These are phyloP conservation scores for Chaetomiaceae sp. DNA, from an alignment of 2,329 filamentous ascomycete genomes.

Conservation along the genomic window DNA sequence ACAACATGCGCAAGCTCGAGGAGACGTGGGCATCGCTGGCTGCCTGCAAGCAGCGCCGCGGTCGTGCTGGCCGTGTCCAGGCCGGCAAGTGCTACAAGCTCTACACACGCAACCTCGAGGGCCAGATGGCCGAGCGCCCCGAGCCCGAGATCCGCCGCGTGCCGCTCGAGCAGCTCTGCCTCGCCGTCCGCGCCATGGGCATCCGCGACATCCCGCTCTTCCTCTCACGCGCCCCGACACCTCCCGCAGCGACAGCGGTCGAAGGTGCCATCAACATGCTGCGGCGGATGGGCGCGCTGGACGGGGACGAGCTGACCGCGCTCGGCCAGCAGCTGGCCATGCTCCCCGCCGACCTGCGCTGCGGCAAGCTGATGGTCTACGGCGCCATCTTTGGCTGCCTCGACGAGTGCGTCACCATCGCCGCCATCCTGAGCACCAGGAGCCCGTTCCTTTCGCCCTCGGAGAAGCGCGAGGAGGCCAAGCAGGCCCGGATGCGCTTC, in stretches of 20 bases:
- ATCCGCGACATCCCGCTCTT: conserved; percentile 77
- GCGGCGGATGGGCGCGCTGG: conserved; percentile 79
- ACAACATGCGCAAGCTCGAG: conserved; percentile 89
- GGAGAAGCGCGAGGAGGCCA: conserved; percentile 76
- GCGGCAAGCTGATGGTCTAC: conserved; percentile 92
- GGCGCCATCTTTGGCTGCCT: conserved; percentile 91
- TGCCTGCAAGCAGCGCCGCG: conserved; percentile 89
- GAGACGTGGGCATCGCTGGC: conserved; percentile 94
- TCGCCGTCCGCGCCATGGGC: conserved; percentile 94
- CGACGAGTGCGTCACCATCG: conserved; percentile 81
- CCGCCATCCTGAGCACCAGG: conserved; percentile 83
- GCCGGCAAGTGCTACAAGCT: conserved; percentile 93
- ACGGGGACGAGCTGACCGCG: conserved; percentile 80
- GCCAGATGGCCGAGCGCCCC: conserved; percentile 79
- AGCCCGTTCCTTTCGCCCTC: conserved; percentile 82
- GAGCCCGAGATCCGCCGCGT: conserved; percentile 93
- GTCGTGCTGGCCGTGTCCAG: conserved; percentile 87
- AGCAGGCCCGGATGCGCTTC: conserved; percentile 70
- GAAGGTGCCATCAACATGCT: conserved; percentile 78
- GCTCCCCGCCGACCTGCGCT: conserved; percentile 88
- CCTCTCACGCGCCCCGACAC: conserved; percentile 80
- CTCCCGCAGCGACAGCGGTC: conserved; percentile 78
- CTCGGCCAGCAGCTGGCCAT: conserved; percentile 90
- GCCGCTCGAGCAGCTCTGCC: conserved; percentile 86
- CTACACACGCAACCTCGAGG: conserved; percentile 81